phyloP scores from a whole-genome alignment of 768 basidiomycete genomes.

The Hysterangium stoloniferum region DNA sequence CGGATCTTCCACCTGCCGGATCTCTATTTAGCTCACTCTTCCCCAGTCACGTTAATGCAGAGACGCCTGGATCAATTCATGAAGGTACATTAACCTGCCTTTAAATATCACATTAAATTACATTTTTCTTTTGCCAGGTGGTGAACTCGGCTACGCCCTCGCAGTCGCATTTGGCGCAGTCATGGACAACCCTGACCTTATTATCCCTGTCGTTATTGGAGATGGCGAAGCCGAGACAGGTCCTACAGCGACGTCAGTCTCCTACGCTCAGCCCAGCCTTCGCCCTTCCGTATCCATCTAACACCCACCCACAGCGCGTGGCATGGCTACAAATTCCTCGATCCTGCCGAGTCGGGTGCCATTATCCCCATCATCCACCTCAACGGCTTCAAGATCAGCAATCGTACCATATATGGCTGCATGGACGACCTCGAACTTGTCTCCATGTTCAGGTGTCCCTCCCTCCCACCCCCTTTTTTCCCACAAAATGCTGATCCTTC shows the following conservation, averaged over 20 bases:
- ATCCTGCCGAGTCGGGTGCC: conserved; percentile 83
- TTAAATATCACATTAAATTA: background rate
- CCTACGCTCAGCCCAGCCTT: too few relatives aligned
- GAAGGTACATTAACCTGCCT: conserved; percentile 53
- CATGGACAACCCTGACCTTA: conserved; percentile 85
- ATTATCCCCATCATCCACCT: conserved; percentile 87
- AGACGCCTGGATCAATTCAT: conserved; percentile 85
- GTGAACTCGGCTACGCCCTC: conserved; percentile 84
- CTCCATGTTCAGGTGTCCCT: conserved; percentile 58
- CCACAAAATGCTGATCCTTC: background rate
- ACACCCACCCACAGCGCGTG: conserved; percentile 41
- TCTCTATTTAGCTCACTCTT: conserved; percentile 6
- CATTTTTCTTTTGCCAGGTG: conserved; percentile 19
- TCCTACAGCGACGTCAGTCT: conserved; percentile 50
- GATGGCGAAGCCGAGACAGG: conserved; percentile 85
- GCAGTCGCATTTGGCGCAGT: conserved; percentile 80
- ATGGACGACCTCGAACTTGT: conserved; percentile 85
- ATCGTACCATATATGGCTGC: conserved; percentile 81
- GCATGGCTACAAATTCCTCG: conserved; percentile 86
- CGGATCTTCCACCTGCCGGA: background rate
- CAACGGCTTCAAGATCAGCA: conserved; percentile 87
- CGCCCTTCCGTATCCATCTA: background rate
- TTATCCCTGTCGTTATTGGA: conserved; percentile 76
- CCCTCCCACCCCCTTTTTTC: conserved; percentile 6
- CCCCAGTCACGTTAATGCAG: conserved; percentile 63